Conservation (phyloP, 768 basidiomycete genomes). For the Paxillus ammoniavirescens region DNA sequence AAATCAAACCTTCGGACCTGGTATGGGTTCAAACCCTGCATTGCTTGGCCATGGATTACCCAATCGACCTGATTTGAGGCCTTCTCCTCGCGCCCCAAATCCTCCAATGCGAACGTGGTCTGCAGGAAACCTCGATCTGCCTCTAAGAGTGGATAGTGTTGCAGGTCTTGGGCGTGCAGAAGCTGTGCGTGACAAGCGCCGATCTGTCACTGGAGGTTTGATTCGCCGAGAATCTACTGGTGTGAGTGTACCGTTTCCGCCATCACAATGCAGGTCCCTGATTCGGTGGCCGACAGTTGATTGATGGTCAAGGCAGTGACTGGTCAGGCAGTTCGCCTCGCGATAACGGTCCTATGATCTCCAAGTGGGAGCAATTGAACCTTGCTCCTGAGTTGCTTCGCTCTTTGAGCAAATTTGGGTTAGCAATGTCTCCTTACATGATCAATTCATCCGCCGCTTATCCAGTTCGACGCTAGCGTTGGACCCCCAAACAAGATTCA, state of each 20-base stretch:
- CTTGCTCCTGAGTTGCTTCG: constrained; percentile 85
- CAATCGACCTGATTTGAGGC: constrained; percentile 62
- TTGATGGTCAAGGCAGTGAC: constrained; percentile 56
- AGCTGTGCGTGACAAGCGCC: constrained; percentile 63
- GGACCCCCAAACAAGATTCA: constrained; percentile 99
- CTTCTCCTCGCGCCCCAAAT: constrained; percentile 60
- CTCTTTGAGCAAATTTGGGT: constrained; percentile 94
- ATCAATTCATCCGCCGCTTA: constrained; percentile 14
- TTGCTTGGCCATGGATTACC: constrained; percentile 61
- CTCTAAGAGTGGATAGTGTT: constrained; percentile 51
- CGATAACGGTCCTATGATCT: constrained; percentile 76
- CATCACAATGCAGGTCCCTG: constrained; percentile 7
- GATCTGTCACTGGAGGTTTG: constrained; percentile 62
- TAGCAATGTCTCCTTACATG: constrained; percentile 25
- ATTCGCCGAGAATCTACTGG: constrained; percentile 74
- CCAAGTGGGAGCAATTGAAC: constrained; percentile 94
- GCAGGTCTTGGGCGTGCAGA: constrained; percentile 36
- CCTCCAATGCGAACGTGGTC: constrained; percentile 84
- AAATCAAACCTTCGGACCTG: constrained; percentile 37
- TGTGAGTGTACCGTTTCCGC: constrained; percentile 42
- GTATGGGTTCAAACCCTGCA: constrained; percentile 35
- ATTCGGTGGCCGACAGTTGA: constrained; percentile 38
- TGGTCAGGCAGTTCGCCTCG: constrained; percentile 55
- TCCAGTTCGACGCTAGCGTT: constrained; percentile 50
- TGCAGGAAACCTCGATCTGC: constrained; percentile 74